Percentiles rank a stretch among this genome's conserved stretches.
Evolutionary conservation across 768 basidiomycete genomes (phyloP).

Genomic region (Multifurca ochricompacta): DNA sequence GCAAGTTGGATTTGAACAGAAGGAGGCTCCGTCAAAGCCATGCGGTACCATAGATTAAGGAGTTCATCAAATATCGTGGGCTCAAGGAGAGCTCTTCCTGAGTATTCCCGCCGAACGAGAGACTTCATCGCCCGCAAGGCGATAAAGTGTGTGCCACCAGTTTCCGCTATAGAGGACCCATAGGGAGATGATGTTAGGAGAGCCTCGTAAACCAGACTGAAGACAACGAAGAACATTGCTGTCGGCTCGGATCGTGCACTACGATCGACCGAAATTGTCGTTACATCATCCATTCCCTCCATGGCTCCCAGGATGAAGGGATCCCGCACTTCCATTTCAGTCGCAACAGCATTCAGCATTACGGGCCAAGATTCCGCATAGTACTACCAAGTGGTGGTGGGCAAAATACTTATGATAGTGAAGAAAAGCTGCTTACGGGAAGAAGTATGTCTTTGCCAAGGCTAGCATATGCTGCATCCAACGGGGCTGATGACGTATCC

Average conservation of each 20-base stretch:
- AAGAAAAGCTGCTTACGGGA: slow-evolving; percentile 50
- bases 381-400: slow-evolving; percentile 48
- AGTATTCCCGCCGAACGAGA: slow-evolving; percentile 72
- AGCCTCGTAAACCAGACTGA: slow-evolving; percentile 91
- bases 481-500: slow-evolving; percentile 61
- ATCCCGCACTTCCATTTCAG: slow-evolving; percentile 64
- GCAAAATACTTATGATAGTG: background rate
- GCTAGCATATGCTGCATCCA: slow-evolving; percentile 80
- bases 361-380: slow-evolving; percentile 76
- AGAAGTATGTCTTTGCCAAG: slow-evolving; percentile 86
- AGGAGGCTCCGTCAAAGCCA: slow-evolving; percentile 81
- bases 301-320: slow-evolving; percentile 68
- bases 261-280: slow-evolving; percentile 21
- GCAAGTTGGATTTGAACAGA: slow-evolving; percentile 63
- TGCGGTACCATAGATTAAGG: slow-evolving; percentile 76
- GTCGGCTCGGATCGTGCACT: slow-evolving; percentile 53
- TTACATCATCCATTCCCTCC: slow-evolving; percentile 54
- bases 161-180: slow-evolving; percentile 34
- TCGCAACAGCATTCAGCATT: slow-evolving; percentile 80
- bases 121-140: slow-evolving; percentile 72
- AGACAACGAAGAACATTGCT: slow-evolving; percentile 79
- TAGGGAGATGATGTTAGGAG: slow-evolving; percentile 61
- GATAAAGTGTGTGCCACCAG: slow-evolving; percentile 38
- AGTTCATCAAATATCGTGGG: slow-evolving; percentile 86
- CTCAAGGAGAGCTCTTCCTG: slow-evolving; percentile 74